These are phyloP conservation scores for Aspergillus olivimuriae DNA, from an alignment of 495 filamentous ascomycete genomes.

Conservation along the genomic window DNA sequence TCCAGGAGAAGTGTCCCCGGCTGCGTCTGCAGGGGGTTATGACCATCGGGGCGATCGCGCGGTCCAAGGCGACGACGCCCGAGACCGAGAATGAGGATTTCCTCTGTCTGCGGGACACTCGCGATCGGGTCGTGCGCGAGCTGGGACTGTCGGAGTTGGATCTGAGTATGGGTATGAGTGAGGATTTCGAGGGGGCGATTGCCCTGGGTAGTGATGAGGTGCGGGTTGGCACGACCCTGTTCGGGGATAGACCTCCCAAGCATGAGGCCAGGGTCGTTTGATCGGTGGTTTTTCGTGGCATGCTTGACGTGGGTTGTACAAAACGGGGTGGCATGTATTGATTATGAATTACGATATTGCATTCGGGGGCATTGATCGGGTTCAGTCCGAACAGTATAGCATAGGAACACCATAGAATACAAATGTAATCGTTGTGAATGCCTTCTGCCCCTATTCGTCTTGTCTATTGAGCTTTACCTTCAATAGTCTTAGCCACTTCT, in stretches of 20 bases:
- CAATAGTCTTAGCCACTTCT: no score
- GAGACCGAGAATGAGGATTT: conserved; percentile 94
- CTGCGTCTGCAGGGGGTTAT: conserved; percentile 77
- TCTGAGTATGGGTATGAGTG: conserved; percentile 82
- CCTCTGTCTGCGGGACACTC: conserved; percentile 54
- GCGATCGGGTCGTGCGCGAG: conserved; percentile 54
- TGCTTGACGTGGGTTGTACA: no score
- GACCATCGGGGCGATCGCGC: conserved; percentile 93
- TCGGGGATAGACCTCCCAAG: conserved; percentile 73
- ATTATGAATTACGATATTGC: conserved; percentile 8
- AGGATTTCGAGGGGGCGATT: conserved; percentile 90
- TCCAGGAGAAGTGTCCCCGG: conserved; percentile 63
- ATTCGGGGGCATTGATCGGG: no score
- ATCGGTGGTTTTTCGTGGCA: neutral
- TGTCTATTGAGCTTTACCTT: no score
- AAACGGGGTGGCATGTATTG: no score
- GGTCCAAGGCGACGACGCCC: conserved; percentile 59
- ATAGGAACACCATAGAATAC: no score
- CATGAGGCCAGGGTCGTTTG: conserved; percentile 51
- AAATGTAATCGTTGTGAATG: no score
- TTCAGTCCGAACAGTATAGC: no score
- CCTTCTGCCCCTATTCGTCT: no score
- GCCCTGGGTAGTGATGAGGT: conserved; percentile 80
- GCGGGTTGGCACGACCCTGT: conserved; percentile 91
- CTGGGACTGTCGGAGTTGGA: conserved; percentile 48